Base-by-base conservation (phyloP, 345 rosid species). In the Gossypium thurberi region DNA sequence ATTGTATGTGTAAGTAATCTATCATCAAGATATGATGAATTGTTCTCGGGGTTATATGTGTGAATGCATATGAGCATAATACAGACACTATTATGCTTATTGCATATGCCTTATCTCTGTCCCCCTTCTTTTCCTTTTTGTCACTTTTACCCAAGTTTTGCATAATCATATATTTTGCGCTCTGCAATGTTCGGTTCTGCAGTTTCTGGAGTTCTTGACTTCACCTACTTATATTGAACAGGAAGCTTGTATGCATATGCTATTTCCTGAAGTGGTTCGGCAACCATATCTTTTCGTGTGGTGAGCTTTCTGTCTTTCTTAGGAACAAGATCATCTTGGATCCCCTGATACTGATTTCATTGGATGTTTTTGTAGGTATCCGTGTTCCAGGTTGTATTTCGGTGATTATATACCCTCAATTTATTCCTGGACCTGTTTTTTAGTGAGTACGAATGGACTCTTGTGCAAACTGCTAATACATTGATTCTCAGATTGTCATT, bases 191-290 rank as follows among this genome's bases (percentile, higher is more conserved):
- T 48, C 12, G 10, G 71, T 67, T 66, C 10, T 66, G 18, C 48
- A 37, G 20, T 60, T 56, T 62, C 61, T 3, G 8, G 42, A 26
- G 53, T 55, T 71, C 46, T 2, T 43, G 43, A 67, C 14, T 66
- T 66, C 37, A 25, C 21, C 28, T 28, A 33, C 57, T 71, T 73
- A 46, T 73, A 20, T 17, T 75, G 43, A 62, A 69, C 90, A 88
- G 95, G 91, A 80, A 90, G 81, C 81, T 56, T 90, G 57, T 87
- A 82, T 76, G 82, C 86, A 2, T 90, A 88, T 80, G 77, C 87
- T 56, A 81, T 84, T 77, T 83, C 90, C 53, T 90, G 85, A 87
- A 85, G 77, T 69, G 73, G 53, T 77, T 74, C 73, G 57, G 75
- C 65, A 12, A 78, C 28, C 37, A 65, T 72, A 71, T 69, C 56